Percentiles rank a stretch among this genome's conserved stretches.
Conservation (phyloP, 2,329 filamentous ascomycete genomes). For the Curvularia lunata region DNA sequence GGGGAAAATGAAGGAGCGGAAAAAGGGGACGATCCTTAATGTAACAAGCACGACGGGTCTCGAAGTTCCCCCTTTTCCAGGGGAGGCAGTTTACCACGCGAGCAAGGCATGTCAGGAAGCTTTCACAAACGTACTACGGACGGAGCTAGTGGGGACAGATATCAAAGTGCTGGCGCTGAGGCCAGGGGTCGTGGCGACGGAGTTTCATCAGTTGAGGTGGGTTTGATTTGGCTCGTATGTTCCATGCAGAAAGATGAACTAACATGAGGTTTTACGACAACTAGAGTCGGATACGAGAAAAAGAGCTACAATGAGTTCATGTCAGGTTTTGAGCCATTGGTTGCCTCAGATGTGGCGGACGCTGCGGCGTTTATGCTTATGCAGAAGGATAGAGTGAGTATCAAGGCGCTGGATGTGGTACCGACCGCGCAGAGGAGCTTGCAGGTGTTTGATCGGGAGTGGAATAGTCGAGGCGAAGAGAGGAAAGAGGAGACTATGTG, state of each 20-base stretch:
- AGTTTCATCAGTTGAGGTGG: conserved; percentile 55
- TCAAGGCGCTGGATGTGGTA: conserved; percentile 58
- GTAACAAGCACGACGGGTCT: conserved; percentile 57
- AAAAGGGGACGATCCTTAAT: conserved; percentile 56
- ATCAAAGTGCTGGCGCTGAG: conserved; percentile 57
- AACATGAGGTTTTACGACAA: not conserved
- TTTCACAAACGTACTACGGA: conserved; percentile 58
- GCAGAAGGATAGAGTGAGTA: conserved; percentile 49
- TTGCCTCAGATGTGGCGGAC: conserved; percentile 54
- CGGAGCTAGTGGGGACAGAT: conserved; percentile 55
- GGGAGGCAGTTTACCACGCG: conserved; percentile 59
- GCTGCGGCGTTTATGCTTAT: conserved; percentile 54
- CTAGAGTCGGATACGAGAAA: conserved; percentile 51
- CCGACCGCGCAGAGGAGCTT: conserved; percentile 52
- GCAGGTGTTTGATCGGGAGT: conserved; percentile 47
- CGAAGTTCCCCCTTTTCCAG: conserved; percentile 57
- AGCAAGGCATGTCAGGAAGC: conserved; percentile 57
- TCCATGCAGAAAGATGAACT: not conserved
- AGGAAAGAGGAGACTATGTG: conserved; percentile 10
- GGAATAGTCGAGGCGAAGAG: conserved; percentile 30
- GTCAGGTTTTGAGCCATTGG: conserved; percentile 54
- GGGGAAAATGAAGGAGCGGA: conserved; percentile 49
- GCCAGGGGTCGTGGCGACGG: conserved; percentile 57
- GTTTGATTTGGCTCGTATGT: no score
- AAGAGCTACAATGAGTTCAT: conserved; percentile 54